Percentiles rank a stretch among this genome's conserved stretches.
Evolutionary conservation across 495 filamentous ascomycete genomes (phyloP).

Genomic region (Neurospora sp.): DNA sequence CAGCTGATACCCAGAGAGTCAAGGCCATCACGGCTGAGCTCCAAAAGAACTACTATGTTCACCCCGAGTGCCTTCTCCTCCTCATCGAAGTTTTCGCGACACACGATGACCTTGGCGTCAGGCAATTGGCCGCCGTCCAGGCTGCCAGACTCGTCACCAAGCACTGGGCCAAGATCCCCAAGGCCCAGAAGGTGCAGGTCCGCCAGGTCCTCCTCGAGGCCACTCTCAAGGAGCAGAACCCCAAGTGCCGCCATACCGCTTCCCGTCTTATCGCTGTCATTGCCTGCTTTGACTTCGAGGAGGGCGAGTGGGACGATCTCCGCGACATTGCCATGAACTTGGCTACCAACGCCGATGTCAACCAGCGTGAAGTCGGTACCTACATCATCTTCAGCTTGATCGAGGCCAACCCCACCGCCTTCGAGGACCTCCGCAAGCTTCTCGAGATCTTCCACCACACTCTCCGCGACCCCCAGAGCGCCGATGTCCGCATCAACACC

Average conservation of each 20-base stretch:
- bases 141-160: slow-evolving; percentile 68
- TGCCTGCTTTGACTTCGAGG: slow-evolving; percentile 73
- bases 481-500: slow-evolving; percentile 87
- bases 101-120: slow-evolving; percentile 58
- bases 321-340: slow-evolving; percentile 65
- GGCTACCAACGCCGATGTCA: slow-evolving; percentile 55
- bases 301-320: slow-evolving; percentile 79
- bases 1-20: slow-evolving; percentile 69
- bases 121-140: slow-evolving; percentile 86
- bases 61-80: slow-evolving; percentile 69
- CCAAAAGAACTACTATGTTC: slow-evolving; percentile 81
- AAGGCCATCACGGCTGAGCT: slow-evolving; percentile 84
- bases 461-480: slow-evolving; percentile 81
- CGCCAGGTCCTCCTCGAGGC: slow-evolving; percentile 72
- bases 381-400: slow-evolving; percentile 89
- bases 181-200: slow-evolving; percentile 56
- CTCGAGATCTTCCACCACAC: slow-evolving; percentile 78
- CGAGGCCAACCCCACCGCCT: slow-evolving; percentile 70
- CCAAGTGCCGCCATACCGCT: slow-evolving; percentile 70
- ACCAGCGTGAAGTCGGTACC: slow-evolving; percentile 78
- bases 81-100: slow-evolving; percentile 77
- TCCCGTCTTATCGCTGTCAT: slow-evolving; percentile 81
- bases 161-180: slow-evolving; percentile 65
- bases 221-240: slow-evolving; percentile 64
- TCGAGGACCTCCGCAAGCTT: slow-evolving; percentile 67